Evolutionary conservation across 495 filamentous ascomycete species (phyloP).

Genomic region (Physcia stellaris): DNA sequence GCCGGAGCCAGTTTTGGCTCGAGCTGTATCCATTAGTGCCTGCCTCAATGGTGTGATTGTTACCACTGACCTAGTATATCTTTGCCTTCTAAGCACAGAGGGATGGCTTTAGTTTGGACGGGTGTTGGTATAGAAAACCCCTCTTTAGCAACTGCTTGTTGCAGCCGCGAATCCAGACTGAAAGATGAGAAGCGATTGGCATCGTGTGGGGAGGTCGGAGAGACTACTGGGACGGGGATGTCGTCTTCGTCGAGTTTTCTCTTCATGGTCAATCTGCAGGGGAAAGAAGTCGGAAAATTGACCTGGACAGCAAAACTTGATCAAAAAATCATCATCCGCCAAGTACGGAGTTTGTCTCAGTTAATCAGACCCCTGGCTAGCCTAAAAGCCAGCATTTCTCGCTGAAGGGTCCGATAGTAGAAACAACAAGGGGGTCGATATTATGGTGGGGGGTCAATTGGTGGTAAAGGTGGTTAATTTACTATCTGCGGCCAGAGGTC

Average conservation of each 20-base stretch:
- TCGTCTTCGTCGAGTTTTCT: constrained; percentile 49
- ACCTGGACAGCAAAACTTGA: too few relatives aligned
- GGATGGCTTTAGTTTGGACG: constrained; percentile 79
- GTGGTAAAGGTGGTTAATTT: too few relatives aligned
- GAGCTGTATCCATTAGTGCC: constrained; percentile 35
- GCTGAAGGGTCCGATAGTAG: too few relatives aligned
- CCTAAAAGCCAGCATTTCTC: too few relatives aligned
- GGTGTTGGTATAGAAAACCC: constrained; percentile 72
- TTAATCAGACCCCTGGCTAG: too few relatives aligned
- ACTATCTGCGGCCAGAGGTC: too few relatives aligned
- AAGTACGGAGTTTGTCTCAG: too few relatives aligned
- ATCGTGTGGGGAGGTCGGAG: constrained; percentile 11
- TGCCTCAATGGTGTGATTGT: neutral
- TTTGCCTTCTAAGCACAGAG: constrained; percentile 75
- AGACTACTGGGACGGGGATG: constrained; percentile 31
- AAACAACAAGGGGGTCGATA: too few relatives aligned
- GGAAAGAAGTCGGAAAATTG: too few relatives aligned
- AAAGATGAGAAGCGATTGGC: constrained; percentile 26
- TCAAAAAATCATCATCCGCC: too few relatives aligned
- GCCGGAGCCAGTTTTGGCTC: constrained; percentile 84
- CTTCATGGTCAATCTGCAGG: constrained; percentile 33
- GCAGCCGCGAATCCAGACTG: constrained; percentile 67
- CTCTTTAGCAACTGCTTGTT: constrained; percentile 74
- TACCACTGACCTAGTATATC: constrained; percentile 58
- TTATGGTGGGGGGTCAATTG: too few relatives aligned